Conservation (phyloP, 2,329 filamentous ascomycete genomes). For the Xylaria sp. region DNA sequence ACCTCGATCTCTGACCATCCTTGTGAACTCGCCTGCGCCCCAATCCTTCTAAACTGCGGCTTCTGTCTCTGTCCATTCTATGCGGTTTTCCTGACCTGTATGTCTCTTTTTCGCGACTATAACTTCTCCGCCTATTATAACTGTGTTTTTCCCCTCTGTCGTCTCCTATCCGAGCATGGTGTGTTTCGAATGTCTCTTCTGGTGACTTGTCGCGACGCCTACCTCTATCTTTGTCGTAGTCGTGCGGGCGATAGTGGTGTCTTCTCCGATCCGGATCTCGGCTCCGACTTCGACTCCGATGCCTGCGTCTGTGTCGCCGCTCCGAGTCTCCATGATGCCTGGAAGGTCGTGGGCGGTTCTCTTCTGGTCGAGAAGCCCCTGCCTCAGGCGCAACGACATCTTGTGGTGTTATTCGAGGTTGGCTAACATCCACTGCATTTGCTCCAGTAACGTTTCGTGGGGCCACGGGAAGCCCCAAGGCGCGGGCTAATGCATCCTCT, state of each 20-base stretch:
- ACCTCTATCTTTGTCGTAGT: constrained; percentile 41
- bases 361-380: constrained; percentile 34
- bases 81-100: constrained; percentile 34
- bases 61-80: constrained; percentile 38
- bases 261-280: constrained; percentile 43
- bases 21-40: constrained; percentile 37
- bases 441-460: constrained; percentile 66
- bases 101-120: constrained; percentile 39
- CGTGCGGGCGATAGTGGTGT: constrained; percentile 49
- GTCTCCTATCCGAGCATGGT: constrained; percentile 46
- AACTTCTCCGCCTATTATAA: constrained; percentile 48
- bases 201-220: constrained; percentile 46
- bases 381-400: constrained; percentile 31
- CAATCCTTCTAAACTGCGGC: constrained; percentile 39
- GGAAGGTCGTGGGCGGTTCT: constrained; percentile 37
- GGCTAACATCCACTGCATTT: constrained; percentile 73
- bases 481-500: constrained; percentile 86
- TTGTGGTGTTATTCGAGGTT: constrained; percentile 47
- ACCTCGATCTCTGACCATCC: constrained; percentile 39
- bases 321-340: constrained; percentile 48
- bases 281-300: constrained; percentile 45
- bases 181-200: constrained; percentile 39
- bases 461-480: constrained; percentile 81
- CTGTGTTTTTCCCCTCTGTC: constrained; percentile 59
- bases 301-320: constrained; percentile 49